Base-by-base conservation (phyloP, 2,329 filamentous ascomycete genomes). In the Trematosphaeria pertusa region DNA sequence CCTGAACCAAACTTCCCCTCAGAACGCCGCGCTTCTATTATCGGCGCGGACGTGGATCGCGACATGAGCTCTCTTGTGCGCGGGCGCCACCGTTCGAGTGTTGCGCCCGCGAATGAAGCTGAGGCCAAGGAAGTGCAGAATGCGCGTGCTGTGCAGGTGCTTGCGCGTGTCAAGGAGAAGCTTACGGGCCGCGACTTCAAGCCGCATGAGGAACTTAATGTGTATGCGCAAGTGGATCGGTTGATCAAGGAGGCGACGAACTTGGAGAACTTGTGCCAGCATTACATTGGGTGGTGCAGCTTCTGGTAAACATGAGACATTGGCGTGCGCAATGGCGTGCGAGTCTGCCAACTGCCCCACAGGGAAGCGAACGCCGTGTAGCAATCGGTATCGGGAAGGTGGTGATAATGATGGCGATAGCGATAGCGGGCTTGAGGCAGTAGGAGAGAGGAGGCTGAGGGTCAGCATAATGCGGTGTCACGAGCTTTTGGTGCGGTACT, bases 241-340 rank as follows among this genome's bases (percentile, higher is more conserved):
- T 78, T 99, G 63, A 88, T 99, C 61, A 87, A 88, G 52, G 93
- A 99, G 77, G 94, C 94, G 17, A 99, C 94, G 5, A 97, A 94
- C 67, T 79, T 97, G 62, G 94, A 97, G 81, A 97, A 97, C 71
- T 78, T 99, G 52, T 99, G 94, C 71, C 94, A 97, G 79, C 94
- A 97, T 77, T 99, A 97, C 72, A 96, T 97, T 62, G 94, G 94
- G 55, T 97, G 93, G 93, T 97, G 93, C 75, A 95, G 90, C 74
- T 97, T 97, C 81, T 97, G 93, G 93, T 97, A 61, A 44, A 20
- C 9, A n/a, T n/a, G n/a, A n/a, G n/a, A n/a, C n/a, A n/a, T n/a
- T n/a, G n/a, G n/a, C n/a, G n/a, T n/a, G n/a, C n/a, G n/a, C n/a
- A n/a, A n/a, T n/a, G n/a, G n/a, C n/a, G n/a, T n/a, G n/a, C n/a